phyloP scores from a whole-genome alignment of 306 rosid genomes.

The Dalbergia cultrata region DNA sequence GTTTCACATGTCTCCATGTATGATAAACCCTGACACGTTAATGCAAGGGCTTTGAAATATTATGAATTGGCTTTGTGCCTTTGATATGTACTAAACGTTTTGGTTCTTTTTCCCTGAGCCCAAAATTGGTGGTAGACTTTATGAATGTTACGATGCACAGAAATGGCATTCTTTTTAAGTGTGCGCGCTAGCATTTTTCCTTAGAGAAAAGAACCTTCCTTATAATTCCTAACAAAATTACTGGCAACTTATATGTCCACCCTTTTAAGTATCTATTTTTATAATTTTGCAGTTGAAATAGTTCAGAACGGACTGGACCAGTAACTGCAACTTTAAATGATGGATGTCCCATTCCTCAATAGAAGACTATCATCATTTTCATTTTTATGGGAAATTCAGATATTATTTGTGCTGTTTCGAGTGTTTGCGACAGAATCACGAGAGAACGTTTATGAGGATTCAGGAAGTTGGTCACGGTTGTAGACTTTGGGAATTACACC shows the following conservation, averaged over 20 bases:
- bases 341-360: background rate
- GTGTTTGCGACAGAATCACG: background rate
- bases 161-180: background rate
- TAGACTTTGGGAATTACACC: too few species aligned
- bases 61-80: conserved; percentile 4
- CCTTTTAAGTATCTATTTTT: background rate
- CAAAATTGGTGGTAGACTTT: conserved; percentile 8
- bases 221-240: too few species aligned
- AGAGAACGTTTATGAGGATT: background rate
- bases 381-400: background rate
- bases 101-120: background rate
- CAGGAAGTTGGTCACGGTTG: too few species aligned
- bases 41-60: conserved; percentile 29
- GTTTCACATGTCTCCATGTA: conserved; percentile 9
- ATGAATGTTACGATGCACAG: conserved; percentile 2
- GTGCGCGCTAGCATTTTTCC: background rate
- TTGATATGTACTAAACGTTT: background rate
- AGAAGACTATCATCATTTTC: background rate
- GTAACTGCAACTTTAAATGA: background rate
- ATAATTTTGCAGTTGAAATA: background rate
- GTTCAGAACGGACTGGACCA: background rate
- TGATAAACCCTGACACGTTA: conserved; percentile 19
- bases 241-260: too few species aligned
- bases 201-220: background rate
- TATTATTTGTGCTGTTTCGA: background rate